phyloP scores from a whole-genome alignment of 257 asterid species.

The Handroanthus guayacan region DNA sequence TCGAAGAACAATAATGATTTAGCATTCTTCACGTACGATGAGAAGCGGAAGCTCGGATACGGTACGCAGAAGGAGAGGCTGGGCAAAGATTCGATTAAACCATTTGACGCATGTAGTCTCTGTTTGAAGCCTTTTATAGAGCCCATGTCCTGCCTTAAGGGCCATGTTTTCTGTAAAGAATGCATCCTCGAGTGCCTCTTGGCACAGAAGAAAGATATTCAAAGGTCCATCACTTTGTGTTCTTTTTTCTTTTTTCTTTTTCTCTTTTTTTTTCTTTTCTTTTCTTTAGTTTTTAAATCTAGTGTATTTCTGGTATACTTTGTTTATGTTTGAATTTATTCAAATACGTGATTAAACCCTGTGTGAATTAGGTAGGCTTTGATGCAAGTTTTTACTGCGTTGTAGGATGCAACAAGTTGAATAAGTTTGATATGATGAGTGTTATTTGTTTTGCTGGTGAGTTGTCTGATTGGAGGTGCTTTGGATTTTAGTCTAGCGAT shows the following conservation, averaged over 20 bases:
- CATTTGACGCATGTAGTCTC: constrained; percentile 88
- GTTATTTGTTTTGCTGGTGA: neutral
- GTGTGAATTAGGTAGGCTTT: neutral
- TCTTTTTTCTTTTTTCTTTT: neutral
- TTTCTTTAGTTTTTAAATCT: neutral
- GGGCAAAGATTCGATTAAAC: constrained; percentile 90
- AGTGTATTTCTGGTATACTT: neutral
- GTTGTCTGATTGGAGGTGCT: neutral
- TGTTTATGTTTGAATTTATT: neutral
- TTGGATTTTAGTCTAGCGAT: neutral
- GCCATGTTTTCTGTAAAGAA: constrained; percentile 91
- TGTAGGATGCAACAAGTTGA: neutral
- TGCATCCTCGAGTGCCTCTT: constrained; percentile 90
- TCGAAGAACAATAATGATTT: constrained; percentile 98
- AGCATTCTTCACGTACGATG: constrained; percentile 95
- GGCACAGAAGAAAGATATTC: constrained; percentile 89
- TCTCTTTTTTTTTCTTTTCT: neutral
- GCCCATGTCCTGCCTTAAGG: constrained; percentile 86
- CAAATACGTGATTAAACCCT: neutral
- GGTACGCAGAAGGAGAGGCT: constrained; percentile 96
- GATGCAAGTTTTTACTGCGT: neutral
- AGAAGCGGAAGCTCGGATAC: constrained; percentile 95
- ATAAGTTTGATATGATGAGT: neutral
- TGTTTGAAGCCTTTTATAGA: constrained; percentile 92
- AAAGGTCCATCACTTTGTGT: constrained; percentile 53